These are phyloP conservation scores for Penicillium goetzii DNA, from an alignment of 495 filamentous ascomycete species.

Conservation along the genomic window DNA sequence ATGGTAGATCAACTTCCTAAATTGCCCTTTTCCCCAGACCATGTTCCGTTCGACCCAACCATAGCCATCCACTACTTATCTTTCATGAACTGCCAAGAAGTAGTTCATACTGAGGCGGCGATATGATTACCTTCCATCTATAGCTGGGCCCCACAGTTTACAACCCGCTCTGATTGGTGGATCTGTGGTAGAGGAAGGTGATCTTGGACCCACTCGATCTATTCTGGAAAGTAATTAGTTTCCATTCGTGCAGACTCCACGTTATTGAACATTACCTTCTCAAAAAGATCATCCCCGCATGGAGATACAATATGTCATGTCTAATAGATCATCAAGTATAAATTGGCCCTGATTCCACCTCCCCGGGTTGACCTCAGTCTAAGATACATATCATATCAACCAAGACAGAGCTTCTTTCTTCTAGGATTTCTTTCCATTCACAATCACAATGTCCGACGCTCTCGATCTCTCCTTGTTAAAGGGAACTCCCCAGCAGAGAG, in stretches of 20 bases:
- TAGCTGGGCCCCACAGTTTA: background rate
- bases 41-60: background rate
- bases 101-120: background rate
- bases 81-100: background rate
- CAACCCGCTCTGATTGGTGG: slow-evolving; percentile 2
- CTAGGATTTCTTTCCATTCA: background rate
- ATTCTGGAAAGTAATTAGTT: background rate
- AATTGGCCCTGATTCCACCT: background rate
- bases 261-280: background rate
- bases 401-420: background rate
- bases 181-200: slow-evolving; percentile 5
- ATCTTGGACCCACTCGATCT: slow-evolving; percentile 6
- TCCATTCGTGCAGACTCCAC: background rate
- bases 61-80: background rate
- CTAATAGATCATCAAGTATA: background rate
- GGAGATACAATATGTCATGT: background rate
- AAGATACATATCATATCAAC: background rate
- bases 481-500: slow-evolving; percentile 28
- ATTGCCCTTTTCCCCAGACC: background rate
- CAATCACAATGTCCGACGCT: slow-evolving; percentile 20
- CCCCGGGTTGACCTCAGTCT: background rate
- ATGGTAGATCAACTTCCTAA: background rate
- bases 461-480: slow-evolving; percentile 32
- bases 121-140: background rate
- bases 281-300: background rate